These are phyloP conservation scores for Nicotiana sylvestris DNA, from an alignment of 257 asterid genomes.

Conservation along the genomic window DNA sequence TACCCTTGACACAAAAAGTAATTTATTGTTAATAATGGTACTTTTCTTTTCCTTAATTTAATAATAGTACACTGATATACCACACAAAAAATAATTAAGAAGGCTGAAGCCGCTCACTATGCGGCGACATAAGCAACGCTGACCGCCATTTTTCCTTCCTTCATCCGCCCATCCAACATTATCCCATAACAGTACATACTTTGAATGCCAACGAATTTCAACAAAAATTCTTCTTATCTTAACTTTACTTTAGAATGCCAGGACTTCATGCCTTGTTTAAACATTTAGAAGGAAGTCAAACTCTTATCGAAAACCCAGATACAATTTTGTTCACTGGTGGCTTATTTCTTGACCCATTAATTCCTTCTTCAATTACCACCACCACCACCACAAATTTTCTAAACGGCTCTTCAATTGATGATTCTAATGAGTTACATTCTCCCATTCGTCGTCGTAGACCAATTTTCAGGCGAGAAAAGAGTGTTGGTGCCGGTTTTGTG, in stretches of 20 bases:
- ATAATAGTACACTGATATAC: not conserved
- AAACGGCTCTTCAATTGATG: constrained; percentile 2
- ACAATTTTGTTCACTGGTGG: constrained; percentile 47
- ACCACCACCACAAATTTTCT: constrained; percentile 8
- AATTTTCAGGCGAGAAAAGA: constrained; percentile 13
- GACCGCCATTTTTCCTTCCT: constrained; percentile 21
- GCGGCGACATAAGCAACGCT: constrained; percentile 42
- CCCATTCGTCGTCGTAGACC: constrained; percentile 24
- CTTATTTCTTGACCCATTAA: constrained; percentile 50
- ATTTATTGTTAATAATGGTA: not conserved
- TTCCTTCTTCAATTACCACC: constrained; percentile 47
- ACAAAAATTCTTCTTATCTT: constrained; percentile 11
- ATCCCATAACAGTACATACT: constrained; percentile 10
- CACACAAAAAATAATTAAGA: not conserved
- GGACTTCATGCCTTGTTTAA: constrained; percentile 13
- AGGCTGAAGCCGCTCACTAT: constrained; percentile 1
- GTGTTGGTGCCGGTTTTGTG: constrained; percentile 12
- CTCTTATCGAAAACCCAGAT: constrained; percentile 3
- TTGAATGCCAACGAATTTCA: constrained; percentile 11
- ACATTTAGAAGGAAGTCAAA: constrained; percentile 9
- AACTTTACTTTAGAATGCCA: constrained; percentile 25
- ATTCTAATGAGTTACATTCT: constrained; percentile 24
- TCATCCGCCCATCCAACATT: constrained; percentile 5
- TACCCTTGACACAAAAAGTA: too few species aligned
- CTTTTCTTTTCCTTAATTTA: too few species aligned